Evolutionary conservation across 352 stramenopile species (phyloP).

Genomic region (Thraustochytrium striatum): DNA sequence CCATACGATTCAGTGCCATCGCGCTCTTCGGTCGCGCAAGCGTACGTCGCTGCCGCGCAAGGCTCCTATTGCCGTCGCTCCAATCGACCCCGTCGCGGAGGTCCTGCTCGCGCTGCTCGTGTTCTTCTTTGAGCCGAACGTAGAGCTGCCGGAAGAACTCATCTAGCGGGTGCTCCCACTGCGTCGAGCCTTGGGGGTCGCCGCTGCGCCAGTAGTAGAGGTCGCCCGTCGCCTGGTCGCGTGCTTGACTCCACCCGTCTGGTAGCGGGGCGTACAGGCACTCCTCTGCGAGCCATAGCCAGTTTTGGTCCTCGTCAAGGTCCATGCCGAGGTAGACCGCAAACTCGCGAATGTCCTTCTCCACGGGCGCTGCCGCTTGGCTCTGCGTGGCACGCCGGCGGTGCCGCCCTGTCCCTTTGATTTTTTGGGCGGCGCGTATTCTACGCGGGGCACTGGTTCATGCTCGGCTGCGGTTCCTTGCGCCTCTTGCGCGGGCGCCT

Average conservation of each 20-base stretch:
- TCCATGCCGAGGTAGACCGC: slow-evolving; percentile 91
- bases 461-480: no score
- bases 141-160: slow-evolving; percentile 33
- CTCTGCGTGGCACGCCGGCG: neutral
- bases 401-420: neutral
- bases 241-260: slow-evolving; percentile 79
- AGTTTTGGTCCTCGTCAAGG: slow-evolving; percentile 75
- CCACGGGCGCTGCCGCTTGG: neutral
- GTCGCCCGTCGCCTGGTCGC: slow-evolving; percentile 22
- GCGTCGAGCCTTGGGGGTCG: slow-evolving; percentile 3
- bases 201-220: slow-evolving; percentile 24
- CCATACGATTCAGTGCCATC: neutral
- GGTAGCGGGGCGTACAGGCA: slow-evolving; percentile 84
- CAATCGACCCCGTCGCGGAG: no score
- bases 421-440: neutral
- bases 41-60: neutral
- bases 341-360: slow-evolving; percentile 80
- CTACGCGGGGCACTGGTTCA: neutral
- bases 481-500: no score
- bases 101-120: slow-evolving; percentile 11
- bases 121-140: slow-evolving; percentile 30
- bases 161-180: slow-evolving; percentile 44
- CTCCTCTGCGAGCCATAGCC: slow-evolving; percentile 89
- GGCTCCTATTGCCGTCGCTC: no score
- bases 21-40: neutral